Evolutionary conservation across 164 flowering plant genomes (phyloP), one percentile per base, ranked within the genome.

Genomic region (Annona cherimola): DNA sequence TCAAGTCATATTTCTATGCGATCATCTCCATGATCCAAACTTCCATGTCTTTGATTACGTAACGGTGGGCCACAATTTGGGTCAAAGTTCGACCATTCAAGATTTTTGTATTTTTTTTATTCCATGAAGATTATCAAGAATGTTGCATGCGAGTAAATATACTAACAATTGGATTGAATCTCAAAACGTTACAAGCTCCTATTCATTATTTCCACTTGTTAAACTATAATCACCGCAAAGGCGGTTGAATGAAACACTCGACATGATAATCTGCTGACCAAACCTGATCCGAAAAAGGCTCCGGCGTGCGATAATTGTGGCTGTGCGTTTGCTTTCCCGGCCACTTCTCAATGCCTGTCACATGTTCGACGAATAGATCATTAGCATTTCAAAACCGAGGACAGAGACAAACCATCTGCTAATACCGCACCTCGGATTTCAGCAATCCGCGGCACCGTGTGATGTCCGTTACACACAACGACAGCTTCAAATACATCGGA

Each of bases 301-400:
- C 94, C 14, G 98, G 94, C 68, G 75, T 67, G n/a, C 96, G 91
- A 63, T 91, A 94, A 69, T 89, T 94, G 84, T 94, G 98, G 79
- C 96, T 94, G 73, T 94, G 98, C 44, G 92, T 82, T 80, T 94
- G 93, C 79, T 82, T 85, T 50, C 98, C 97, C 0, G 96, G 92
- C 98, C 98, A 94, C 9, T 16, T 45, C 69, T 81, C 81, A 71
- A 88, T 84, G 26, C 98, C 97, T 91, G 77, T 1, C 19, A 20
- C 19, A 44, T 55, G 12, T 26, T 68, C 12, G 39, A 50, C 3
- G 4, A 45, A 18, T 46, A 5, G 39, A 50, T 40, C 8, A 40
- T 20, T 4, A n/a, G 64, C 64, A 61, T 61, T 26, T 50, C 57
- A 11, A 20, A 5, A 5, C 8, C 41, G 26, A 61, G 64, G 2